Evolutionary conservation across 2,329 filamentous ascomycete species (phyloP).

Genomic region (Aspergillus glaucus): DNA sequence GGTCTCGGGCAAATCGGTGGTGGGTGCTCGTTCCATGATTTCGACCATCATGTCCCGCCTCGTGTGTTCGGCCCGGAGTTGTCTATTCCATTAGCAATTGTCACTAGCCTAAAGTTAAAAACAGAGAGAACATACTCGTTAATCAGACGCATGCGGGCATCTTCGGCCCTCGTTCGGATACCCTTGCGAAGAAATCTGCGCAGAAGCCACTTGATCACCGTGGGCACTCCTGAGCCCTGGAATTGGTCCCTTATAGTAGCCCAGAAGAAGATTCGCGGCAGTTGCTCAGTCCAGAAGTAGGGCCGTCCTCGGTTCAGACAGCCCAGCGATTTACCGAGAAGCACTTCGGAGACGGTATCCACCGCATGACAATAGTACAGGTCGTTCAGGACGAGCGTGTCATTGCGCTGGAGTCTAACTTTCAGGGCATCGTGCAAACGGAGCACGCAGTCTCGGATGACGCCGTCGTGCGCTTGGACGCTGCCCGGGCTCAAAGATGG

Average conservation of each 20-base stretch:
- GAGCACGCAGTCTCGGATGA: slow-evolving; percentile 16
- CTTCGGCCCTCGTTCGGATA: slow-evolving; percentile 12
- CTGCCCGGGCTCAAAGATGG: slow-evolving; percentile 17
- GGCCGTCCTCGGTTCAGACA: slow-evolving; percentile 18
- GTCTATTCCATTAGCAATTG: slow-evolving; percentile 7
- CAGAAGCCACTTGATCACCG: slow-evolving; percentile 21
- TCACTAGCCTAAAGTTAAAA: neutral
- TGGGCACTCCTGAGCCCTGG: slow-evolving; percentile 19
- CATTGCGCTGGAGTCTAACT: slow-evolving; percentile 2
- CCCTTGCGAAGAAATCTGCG: slow-evolving; percentile 20
- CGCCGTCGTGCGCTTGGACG: slow-evolving; percentile 15
- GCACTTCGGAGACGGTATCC: slow-evolving; percentile 20
- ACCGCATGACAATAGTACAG: slow-evolving; percentile 20
- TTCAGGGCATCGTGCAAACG: slow-evolving; percentile 14
- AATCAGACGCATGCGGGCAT: slow-evolving; percentile 20
- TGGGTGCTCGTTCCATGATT: slow-evolving; percentile 16
- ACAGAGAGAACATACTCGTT: slow-evolving; percentile 11
- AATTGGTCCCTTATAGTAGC: slow-evolving; percentile 20
- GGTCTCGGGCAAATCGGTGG: slow-evolving; percentile 10
- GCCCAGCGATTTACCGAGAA: slow-evolving; percentile 18
- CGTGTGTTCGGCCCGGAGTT: slow-evolving; percentile 14
- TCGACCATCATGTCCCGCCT: slow-evolving; percentile 23
- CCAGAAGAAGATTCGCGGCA: slow-evolving; percentile 23
- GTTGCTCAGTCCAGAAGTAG: slow-evolving; percentile 22
- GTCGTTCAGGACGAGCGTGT: slow-evolving; percentile 14